Evolutionary conservation across 352 stramenopile genomes (phyloP).

Genomic region (Pythium biforme): DNA sequence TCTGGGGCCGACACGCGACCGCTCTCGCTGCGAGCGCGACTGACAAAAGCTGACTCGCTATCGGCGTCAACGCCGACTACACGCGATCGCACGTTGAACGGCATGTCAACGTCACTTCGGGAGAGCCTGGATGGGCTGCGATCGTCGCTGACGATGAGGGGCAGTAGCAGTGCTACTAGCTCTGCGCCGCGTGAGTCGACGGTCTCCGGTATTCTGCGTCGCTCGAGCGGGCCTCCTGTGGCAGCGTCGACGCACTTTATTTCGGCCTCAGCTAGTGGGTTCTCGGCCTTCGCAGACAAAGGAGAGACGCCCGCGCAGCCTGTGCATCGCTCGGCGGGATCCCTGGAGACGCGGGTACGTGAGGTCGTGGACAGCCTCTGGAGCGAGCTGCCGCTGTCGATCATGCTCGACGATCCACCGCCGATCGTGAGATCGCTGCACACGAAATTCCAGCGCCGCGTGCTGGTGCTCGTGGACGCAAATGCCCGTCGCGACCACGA

Average conservation of each 20-base stretch:
- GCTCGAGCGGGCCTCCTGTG: conserved; percentile 2
- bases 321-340: background rate
- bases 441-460: conserved; percentile 10
- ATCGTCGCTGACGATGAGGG: background rate
- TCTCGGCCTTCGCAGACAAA: background rate
- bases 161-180: too few relatives aligned
- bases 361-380: conserved; percentile 17
- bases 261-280: background rate
- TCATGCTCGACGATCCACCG: conserved; percentile 13
- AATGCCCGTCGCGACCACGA: conserved; percentile 34
- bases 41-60: background rate
- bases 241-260: conserved; percentile 1
- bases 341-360: conserved; percentile 3
- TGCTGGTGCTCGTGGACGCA: conserved; percentile 31
- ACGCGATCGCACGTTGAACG: background rate
- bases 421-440: conserved; percentile 22
- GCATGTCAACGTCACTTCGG: conserved; percentile 4
- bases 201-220: conserved; percentile 13
- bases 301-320: background rate
- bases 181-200: conserved; percentile 8
- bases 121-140: conserved; percentile 3
- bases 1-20: background rate
- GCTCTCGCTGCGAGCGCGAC: background rate
- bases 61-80: too few relatives aligned
- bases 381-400: conserved; percentile 23